Evolutionary conservation across 441 rosid genomes (phyloP), one percentile per base, ranked within the genome.

Genomic region (Erodium trifolium): DNA sequence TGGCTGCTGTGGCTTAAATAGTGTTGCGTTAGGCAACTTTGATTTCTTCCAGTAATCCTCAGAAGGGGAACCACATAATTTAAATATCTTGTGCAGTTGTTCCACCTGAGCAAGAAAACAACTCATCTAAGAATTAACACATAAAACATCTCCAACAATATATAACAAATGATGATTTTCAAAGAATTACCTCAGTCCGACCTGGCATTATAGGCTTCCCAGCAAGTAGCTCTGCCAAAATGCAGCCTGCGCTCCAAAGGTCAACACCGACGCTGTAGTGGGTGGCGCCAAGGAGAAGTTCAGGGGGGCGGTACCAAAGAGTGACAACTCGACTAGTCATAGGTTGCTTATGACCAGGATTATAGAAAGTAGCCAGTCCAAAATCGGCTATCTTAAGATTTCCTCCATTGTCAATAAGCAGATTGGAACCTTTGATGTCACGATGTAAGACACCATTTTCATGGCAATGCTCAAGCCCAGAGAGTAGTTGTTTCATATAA

Each of bases 161-260:
- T 2, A 23, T 23, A 23, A 23, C 27, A 23, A 23, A 23, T 23
- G 27, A 23, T 23, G 27, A 23, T 23, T 23, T 23, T 23, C 27
- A 23, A 49, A 10, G 55, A 49, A 49, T 49, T 84, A 90, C 98
- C 95, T 92, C 96, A 2, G 96, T 90, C 68, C 95, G 75, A 65
- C 98, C 98, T 0, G 93, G 96, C 92, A 92, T 86, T 75, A 92
- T 87, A 13, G 98, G 96, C 75, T 88, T 87, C 75, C 96, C 97
- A 66, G 89, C 82, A 37, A 93, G 89, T 75, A 93, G 75, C 84
- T 93, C 98, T 0, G 97, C 97, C 88, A 93, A 69, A 74, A 93
- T 88, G 79, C 98, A 93, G 71, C 98, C 98, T 5, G 96, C 92
- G 82, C 98, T 93, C 98, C 98, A 93, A 29, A 93, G 86, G 76